Evolutionary conservation across 495 filamentous ascomycete genomes (phyloP), one percentile per base, ranked within the genome.

Genomic region (Podospora bellae-mahoneyi): DNA sequence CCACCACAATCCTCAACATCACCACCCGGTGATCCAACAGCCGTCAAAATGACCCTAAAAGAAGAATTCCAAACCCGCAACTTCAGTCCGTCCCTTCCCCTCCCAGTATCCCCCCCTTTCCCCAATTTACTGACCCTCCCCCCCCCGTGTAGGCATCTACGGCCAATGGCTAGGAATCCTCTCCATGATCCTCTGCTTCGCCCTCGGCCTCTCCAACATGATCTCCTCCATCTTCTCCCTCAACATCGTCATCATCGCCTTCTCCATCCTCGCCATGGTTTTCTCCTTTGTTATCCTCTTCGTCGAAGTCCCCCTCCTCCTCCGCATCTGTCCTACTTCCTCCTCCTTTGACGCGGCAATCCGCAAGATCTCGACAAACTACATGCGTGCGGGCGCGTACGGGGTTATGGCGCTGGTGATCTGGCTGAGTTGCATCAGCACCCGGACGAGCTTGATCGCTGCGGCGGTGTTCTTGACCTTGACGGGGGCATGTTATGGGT

Each of bases 291-390:
- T 98, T 75, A 89, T 99, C 78, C 83, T 99, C 83, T 99, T 99
- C 85, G 86, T 97, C 78, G 95, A 99, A 78, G 89, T 99, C 19
- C 95, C 95, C 10, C 90, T 97, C 71, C 92, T 99, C 62, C 89
- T 99, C 39, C 90, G 96, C 79, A 97, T 99, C 81, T 99, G 95
- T 81, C 95, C 95, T 61, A 99, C 96, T 0, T 98, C 95, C 53
- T 76, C 88, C 57, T 85, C 83, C 63, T 99, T 99, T 80, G 96
- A 98, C 76, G 83, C 80, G 71, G 91, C 94, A 79, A 94, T 99
- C 78, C 93, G 95, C 77, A 86, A 84, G 60, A 93, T 99, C 83
- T 92, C 92, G 55, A 92, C 93, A 60, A 97, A 97, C 82, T 97
- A 91, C 83, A 97, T 94, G 90, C 93, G 96, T 79, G 94, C 94